These are phyloP conservation scores for Aspergillus pseudoterreus DNA, from an alignment of 2,329 filamentous ascomycete genomes.

Conservation along the genomic window DNA sequence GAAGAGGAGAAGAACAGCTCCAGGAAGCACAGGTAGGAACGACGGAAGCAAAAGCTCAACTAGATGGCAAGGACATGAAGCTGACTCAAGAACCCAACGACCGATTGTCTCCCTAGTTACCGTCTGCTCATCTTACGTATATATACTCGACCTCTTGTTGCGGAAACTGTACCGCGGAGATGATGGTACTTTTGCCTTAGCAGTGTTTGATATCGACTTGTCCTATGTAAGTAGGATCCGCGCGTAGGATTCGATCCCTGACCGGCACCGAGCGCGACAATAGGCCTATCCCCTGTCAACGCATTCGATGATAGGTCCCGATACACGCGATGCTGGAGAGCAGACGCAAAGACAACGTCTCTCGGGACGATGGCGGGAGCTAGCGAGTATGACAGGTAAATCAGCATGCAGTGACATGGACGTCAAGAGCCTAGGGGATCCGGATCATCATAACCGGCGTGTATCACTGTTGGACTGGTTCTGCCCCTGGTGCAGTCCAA, in stretches of 20 bases:
- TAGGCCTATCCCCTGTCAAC: background rate
- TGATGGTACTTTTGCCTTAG: background rate
- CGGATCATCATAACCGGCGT: background rate
- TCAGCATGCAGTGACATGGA: background rate
- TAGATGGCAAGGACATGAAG: background rate
- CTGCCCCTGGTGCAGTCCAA: too few relatives aligned
- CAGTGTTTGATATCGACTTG: background rate
- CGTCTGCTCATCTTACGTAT: background rate
- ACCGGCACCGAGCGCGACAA: background rate
- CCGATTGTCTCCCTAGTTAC: background rate
- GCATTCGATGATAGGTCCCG: background rate
- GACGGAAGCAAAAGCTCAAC: background rate
- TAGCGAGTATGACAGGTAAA: background rate
- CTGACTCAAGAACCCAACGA: background rate
- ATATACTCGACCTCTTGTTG: background rate
- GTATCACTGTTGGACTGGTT: background rate
- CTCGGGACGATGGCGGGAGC: background rate
- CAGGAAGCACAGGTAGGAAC: background rate
- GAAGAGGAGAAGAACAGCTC: background rate
- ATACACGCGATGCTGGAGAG: background rate
- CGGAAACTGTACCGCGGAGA: background rate
- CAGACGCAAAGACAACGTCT: background rate
- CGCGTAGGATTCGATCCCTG: background rate
- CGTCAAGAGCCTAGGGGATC: background rate
- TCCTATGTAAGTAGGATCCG: background rate